Evolutionary conservation across 495 filamentous ascomycete genomes (phyloP), one percentile per base, ranked within the genome.

Genomic region (Aspergillus carlsbadensis): DNA sequence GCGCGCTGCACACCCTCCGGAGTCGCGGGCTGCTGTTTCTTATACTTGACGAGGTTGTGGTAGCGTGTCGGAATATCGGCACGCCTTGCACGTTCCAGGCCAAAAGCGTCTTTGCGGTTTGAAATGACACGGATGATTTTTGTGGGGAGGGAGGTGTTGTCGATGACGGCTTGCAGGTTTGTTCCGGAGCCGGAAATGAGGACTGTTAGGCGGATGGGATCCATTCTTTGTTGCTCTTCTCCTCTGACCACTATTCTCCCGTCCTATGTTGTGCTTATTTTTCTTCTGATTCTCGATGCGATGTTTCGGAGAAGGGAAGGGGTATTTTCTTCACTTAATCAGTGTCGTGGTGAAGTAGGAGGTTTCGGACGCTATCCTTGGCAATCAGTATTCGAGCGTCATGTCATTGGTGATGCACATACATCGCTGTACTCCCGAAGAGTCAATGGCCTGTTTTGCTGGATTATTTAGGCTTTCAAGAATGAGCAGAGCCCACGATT

Each of bases 151-250:
- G 70, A 63, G 18, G 81, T 75, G 44, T 87, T 86, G 70, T 96
- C 87, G 64, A 96, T 94, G 36, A 96, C 80, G 31, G 91, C 91
- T 76, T 96, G 91, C 21, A 98, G 84, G 67, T 97, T 97, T 45
- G 89, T 83, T 58, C 93, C 93, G 60, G 80, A 85, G 66, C 89
- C 92, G 54, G 87, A 92, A 49, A 91, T 89, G 52, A 90, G 80
- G 51, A 89, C 79, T 36, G 84, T 83, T 41, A 86, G 68, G 29
- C 75, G 77, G 37, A 73, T 70, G 35, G 70, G 67, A 3, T 61
- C 14, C 73, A 76, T 77, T 42, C 37, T 64, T 57, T 17, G n/a
- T n/a, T n/a, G n/a, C n/a, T n/a, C n/a, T n/a, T n/a, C n/a, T n/a
- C n/a, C n/a, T n/a, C n/a, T n/a, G n/a, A n/a, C n/a, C n/a, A n/a